Conservation (phyloP, 192 early-diverging fungal species). For the Phlyctochytrium planicorne region DNA sequence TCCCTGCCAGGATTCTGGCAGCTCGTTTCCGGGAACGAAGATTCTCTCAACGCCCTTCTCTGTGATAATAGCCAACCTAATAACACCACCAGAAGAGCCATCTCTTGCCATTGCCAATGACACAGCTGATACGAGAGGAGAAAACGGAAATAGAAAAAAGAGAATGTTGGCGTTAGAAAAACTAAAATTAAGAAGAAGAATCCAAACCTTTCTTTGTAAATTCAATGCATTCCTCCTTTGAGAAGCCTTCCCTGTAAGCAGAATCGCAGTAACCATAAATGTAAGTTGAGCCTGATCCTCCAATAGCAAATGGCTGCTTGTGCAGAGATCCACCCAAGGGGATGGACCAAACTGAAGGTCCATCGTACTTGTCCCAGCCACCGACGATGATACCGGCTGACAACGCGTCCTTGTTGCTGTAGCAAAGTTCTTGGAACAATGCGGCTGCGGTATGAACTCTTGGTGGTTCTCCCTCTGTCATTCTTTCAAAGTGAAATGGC, state of each 20-base stretch:
- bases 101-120: constrained; percentile 93
- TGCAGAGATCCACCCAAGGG: constrained; percentile 93
- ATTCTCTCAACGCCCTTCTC: constrained; percentile 84
- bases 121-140: constrained; percentile 58
- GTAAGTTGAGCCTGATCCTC: constrained; percentile 92
- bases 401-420: constrained; percentile 87
- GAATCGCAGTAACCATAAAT: constrained; percentile 99
- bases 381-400: constrained; percentile 95
- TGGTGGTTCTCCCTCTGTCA: constrained; percentile 81
- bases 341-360: constrained; percentile 84
- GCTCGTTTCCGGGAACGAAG: constrained; percentile 75
- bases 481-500: constrained; percentile 41
- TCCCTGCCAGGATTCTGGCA: constrained; percentile 54
- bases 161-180: constrained; percentile 2
- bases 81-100: constrained; percentile 94
- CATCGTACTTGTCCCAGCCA: constrained; percentile 93
- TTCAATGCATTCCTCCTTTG: constrained; percentile 77
- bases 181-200: not conserved
- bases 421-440: constrained; percentile 92
- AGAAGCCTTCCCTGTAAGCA: constrained; percentile 77
- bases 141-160: not conserved
- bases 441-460: constrained; percentile 83
- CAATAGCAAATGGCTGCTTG: constrained; percentile 88
- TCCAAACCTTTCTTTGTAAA: constrained; percentile 91
- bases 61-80: constrained; percentile 91